Evolutionary conservation across 2,329 filamentous ascomycete genomes (phyloP).

Genomic region (Exophiala calicioides): DNA sequence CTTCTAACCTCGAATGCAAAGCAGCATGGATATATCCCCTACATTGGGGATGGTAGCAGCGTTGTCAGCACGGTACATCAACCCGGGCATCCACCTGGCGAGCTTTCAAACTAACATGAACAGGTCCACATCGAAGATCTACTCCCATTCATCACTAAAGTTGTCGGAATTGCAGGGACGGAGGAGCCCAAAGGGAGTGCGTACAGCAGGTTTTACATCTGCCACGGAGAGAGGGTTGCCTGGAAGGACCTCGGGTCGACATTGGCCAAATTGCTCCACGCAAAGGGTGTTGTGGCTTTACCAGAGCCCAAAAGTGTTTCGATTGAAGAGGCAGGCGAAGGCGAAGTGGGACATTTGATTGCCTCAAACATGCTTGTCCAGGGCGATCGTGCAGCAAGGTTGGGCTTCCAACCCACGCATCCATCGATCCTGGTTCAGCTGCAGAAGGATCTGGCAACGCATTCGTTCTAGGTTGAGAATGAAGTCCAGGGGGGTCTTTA

Average conservation of each 20-base stretch:
- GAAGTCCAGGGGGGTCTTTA: too few species aligned
- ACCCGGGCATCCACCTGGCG: not conserved
- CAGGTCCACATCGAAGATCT: constrained; percentile 17
- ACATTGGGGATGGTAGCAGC: constrained; percentile 20
- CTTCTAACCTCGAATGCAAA: constrained; percentile 14
- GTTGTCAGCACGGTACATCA: constrained; percentile 12
- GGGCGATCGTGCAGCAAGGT: constrained; percentile 17
- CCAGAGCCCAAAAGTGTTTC: constrained; percentile 18
- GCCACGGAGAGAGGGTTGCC: constrained; percentile 18
- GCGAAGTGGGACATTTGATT: constrained; percentile 10
- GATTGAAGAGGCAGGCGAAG: constrained; percentile 11
- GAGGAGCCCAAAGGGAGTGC: constrained; percentile 16
- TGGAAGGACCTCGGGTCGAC: constrained; percentile 18
- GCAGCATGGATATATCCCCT: constrained; percentile 13
- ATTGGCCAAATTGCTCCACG: constrained; percentile 15
- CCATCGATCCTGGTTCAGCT: constrained; percentile 12
- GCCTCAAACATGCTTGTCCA: constrained; percentile 19
- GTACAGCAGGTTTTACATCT: constrained; percentile 21
- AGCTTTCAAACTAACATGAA: not conserved
- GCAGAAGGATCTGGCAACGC: constrained; percentile 12
- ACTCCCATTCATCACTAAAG: constrained; percentile 19
- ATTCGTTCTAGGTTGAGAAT: constrained; percentile 7
- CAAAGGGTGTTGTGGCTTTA: constrained; percentile 12
- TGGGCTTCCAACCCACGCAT: constrained; percentile 19
- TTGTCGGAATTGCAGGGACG: constrained; percentile 20